Evolutionary conservation across 2,329 filamentous ascomycete species (phyloP).

Genomic region (Arthrobotrys iridis): DNA sequence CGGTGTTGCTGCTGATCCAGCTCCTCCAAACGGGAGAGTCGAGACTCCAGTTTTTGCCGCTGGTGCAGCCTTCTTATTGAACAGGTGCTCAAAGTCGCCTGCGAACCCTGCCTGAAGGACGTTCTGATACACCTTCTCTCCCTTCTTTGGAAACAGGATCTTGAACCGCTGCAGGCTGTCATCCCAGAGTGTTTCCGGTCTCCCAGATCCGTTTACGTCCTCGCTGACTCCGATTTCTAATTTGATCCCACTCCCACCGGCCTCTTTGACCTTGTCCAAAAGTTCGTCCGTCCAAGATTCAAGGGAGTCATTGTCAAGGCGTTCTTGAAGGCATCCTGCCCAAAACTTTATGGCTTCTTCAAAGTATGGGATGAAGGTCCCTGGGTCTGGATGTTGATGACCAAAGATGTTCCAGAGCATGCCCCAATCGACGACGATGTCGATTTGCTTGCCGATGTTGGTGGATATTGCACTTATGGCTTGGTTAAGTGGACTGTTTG

Average conservation of each 20-base stretch:
- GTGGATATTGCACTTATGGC: conserved; percentile 45
- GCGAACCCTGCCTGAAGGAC: conserved; percentile 40
- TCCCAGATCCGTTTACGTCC: conserved; percentile 15
- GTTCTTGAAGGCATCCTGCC: conserved; percentile 46
- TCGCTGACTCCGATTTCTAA: conserved; percentile 46
- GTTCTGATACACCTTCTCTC: conserved; percentile 39
- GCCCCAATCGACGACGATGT: conserved; percentile 37
- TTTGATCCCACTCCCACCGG: conserved; percentile 19
- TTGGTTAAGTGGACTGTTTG: conserved; percentile 31
- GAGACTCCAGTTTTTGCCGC: conserved; percentile 5
- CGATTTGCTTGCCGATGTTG: conserved; percentile 26
- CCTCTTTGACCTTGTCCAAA: conserved; percentile 37
- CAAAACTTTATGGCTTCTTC: conserved; percentile 39
- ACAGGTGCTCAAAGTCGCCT: conserved; percentile 43
- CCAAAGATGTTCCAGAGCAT: conserved; percentile 45
- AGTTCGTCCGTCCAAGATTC: conserved; percentile 47
- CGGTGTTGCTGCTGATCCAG: not conserved
- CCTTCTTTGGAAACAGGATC: conserved; percentile 35
- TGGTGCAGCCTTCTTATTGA: conserved; percentile 30
- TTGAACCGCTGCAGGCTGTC: not conserved
- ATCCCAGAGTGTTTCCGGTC: conserved; percentile 36
- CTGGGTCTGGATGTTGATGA: conserved; percentile 41
- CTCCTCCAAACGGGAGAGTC: conserved; percentile 42
- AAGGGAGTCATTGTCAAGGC: conserved; percentile 43
- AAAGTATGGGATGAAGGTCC: conserved; percentile 44